Evolutionary conservation across 805 yeast species (phyloP).

Genomic region (Kuraishia cidri): DNA sequence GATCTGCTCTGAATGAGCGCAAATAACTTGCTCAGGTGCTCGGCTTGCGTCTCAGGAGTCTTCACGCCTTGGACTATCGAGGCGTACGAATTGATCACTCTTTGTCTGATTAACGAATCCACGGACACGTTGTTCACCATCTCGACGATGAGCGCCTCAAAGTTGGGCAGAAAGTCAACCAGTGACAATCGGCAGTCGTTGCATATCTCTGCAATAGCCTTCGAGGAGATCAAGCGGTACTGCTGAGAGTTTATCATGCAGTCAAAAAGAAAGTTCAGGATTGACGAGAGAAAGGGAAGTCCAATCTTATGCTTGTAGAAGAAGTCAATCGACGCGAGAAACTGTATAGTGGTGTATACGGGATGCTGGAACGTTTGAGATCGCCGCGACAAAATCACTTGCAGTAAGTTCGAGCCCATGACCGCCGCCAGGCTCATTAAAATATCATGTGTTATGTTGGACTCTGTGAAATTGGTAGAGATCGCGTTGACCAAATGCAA

Average conservation of each 20-base stretch:
- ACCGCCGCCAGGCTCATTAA: slow-evolving; percentile 12
- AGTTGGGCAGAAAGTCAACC: slow-evolving; percentile 30
- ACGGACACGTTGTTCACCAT: slow-evolving; percentile 31
- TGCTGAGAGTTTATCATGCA: slow-evolving; percentile 17
- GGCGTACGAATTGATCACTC: slow-evolving; percentile 53
- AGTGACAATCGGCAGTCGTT: slow-evolving; percentile 39
- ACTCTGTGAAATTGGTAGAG: slow-evolving; percentile 38
- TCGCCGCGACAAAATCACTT: not conserved
- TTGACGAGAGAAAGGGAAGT: slow-evolving; percentile 30
- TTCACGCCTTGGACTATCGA: slow-evolving; percentile 49
- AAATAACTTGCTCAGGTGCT: slow-evolving; percentile 12
- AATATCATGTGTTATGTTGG: slow-evolving; percentile 14
- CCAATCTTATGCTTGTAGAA: slow-evolving; percentile 45
- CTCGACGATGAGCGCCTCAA: slow-evolving; percentile 36
- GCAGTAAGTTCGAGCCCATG: slow-evolving; percentile 7
- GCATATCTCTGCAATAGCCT: slow-evolving; percentile 52
- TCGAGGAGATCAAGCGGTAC: slow-evolving; percentile 31
- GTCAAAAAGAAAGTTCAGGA: slow-evolving; percentile 39
- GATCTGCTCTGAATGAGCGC: slow-evolving; percentile 13
- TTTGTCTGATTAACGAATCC: slow-evolving; percentile 41
- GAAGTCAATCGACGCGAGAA: slow-evolving; percentile 51
- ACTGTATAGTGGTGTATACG: slow-evolving; percentile 41
- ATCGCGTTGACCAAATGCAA: slow-evolving; percentile 49
- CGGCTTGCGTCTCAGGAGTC: slow-evolving; percentile 35
- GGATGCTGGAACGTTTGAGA: slow-evolving; percentile 17